Percentiles rank a stretch among this genome's conserved stretches.
Conservation (phyloP, 108 stramenopile species). For the Phaeodactylum tricornutum region DNA sequence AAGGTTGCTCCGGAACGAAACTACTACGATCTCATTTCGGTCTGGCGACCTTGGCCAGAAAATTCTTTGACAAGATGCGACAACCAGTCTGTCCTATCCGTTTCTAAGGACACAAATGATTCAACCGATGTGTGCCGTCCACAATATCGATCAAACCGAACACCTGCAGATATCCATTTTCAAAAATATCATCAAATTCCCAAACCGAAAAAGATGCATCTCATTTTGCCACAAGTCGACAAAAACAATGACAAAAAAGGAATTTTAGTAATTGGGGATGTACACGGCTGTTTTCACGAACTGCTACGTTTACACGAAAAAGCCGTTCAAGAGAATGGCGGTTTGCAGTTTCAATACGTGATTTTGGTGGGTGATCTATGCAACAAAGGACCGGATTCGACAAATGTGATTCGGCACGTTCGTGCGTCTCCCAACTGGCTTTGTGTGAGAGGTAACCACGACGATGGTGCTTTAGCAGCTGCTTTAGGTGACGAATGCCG, state of each 20-base stretch:
- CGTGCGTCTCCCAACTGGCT: conserved; percentile 40
- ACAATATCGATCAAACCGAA: too few relatives aligned
- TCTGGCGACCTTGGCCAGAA: too few relatives aligned
- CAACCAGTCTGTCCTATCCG: too few relatives aligned
- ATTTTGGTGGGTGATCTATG: conserved; percentile 86
- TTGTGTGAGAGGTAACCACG: conserved; percentile 84
- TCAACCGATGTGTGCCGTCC: too few relatives aligned
- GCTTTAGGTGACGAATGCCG: conserved; percentile 43
- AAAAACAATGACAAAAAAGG: too few relatives aligned
- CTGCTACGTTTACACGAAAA: conserved; percentile 44
- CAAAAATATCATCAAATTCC: conserved; percentile 21
- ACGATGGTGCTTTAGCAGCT: conserved; percentile 66
- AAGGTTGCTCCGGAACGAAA: too few relatives aligned
- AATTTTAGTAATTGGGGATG: conserved; percentile 75
- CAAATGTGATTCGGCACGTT: conserved; percentile 51
- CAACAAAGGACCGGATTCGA: conserved; percentile 83
- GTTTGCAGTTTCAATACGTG: conserved; percentile 34
- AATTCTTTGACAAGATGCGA: too few relatives aligned
- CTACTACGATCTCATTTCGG: too few relatives aligned
- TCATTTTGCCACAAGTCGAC: too few relatives aligned
- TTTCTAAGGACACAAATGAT: too few relatives aligned
- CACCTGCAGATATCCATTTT: conserved; percentile 30
- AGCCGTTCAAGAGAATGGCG: conserved; percentile 32
- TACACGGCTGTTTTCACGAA: conserved; percentile 78
- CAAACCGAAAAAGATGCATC: conserved; percentile 18